Evolutionary conservation across 208 protist genomes (phyloP).

Genomic region (Crithidia expoeki): DNA sequence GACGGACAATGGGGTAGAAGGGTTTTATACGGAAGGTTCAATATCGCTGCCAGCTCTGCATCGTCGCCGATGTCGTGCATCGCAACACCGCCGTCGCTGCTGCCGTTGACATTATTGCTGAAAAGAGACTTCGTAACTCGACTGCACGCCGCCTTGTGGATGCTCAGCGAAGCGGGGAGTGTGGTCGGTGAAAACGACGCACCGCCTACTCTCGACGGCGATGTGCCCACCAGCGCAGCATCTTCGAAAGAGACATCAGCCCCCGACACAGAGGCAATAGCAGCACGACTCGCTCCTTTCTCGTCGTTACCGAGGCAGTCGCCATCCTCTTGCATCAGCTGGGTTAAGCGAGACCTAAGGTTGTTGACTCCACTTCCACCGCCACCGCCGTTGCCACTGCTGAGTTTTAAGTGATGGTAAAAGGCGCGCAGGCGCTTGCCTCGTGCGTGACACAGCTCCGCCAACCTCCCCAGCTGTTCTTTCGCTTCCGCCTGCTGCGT

Average conservation of each 20-base stretch:
- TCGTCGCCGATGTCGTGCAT: constrained; percentile 19
- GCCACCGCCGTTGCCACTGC: not conserved
- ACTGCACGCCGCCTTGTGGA: constrained; percentile 6
- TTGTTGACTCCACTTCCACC: not conserved
- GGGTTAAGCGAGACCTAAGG: no score
- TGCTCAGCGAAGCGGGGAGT: constrained; percentile 5
- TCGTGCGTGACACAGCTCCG: constrained; percentile 38
- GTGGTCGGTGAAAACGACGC: not conserved
- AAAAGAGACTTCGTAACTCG: not conserved
- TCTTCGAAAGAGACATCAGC: not conserved
- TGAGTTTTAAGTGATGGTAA: constrained; percentile 3
- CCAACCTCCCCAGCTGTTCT: constrained; percentile 41
- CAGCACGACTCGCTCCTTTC: not conserved
- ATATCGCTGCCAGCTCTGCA: constrained; percentile 18
- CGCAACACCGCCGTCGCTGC: not conserved
- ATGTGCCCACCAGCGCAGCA: not conserved
- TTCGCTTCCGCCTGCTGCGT: constrained; percentile 44
- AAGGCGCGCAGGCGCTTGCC: constrained; percentile 27
- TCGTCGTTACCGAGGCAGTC: not conserved
- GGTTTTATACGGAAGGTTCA: constrained; percentile 29
- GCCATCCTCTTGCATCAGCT: not conserved
- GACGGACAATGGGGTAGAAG: constrained; percentile 13
- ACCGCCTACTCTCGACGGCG: not conserved
- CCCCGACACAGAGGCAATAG: no score
- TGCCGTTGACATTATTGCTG: not conserved